Conservation (phyloP, 805 yeast genomes). For the Starmerella sp. region DNA sequence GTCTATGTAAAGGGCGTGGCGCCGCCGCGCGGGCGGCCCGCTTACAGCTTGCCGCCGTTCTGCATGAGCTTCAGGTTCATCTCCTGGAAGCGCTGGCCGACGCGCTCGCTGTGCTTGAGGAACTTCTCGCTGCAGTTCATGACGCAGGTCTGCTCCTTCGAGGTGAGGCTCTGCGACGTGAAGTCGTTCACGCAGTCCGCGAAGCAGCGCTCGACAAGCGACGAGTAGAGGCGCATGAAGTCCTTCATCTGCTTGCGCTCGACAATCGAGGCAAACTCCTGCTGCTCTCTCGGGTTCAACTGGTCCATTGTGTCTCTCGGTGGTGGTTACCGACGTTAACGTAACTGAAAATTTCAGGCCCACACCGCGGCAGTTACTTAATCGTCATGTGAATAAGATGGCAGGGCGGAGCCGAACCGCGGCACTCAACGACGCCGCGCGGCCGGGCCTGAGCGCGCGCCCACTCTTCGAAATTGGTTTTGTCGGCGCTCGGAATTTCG, state of each 20-base stretch:
- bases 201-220: constrained; percentile 93
- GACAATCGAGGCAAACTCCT: constrained; percentile 86
- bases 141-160: constrained; percentile 77
- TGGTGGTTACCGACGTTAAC: not conserved
- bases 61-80: constrained; percentile 45
- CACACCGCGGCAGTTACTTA: not conserved
- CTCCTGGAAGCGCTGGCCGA: constrained; percentile 97
- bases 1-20: not conserved
- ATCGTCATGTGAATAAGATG: constrained; percentile 1
- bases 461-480: too few relatives aligned
- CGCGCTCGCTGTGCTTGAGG: constrained; percentile 95
- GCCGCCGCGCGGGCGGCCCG: not conserved
- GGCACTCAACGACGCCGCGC: not conserved
- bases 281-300: constrained; percentile 90
- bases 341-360: constrained; percentile 2
- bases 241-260: constrained; percentile 98
- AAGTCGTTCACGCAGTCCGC: constrained; percentile 96
- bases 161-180: constrained; percentile 78
- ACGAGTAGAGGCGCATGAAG: constrained; percentile 93
- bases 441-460: too few relatives aligned
- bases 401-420: not conserved
- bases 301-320: constrained; percentile 62
- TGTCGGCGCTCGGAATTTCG: too few relatives aligned
- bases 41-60: constrained; percentile 19
- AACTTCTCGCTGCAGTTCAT: constrained; percentile 93